A percentile compares a stretch with the other conserved stretches of the same genome.
Evolutionary conservation across 345 rosid genomes (phyloP).

Genomic region (Hibiscus tridactylites): DNA sequence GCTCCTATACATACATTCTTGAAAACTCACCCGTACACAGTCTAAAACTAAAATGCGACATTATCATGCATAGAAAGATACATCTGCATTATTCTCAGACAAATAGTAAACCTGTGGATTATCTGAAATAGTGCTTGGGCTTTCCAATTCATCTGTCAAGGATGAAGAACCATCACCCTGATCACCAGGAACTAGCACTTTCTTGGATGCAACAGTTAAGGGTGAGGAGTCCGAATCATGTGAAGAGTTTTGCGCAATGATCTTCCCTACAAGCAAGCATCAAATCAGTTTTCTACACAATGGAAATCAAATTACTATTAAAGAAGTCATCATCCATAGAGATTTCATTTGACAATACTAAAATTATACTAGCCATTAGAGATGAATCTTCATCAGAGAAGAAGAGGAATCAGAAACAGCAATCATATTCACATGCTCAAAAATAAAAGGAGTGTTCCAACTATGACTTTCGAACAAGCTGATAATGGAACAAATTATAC

Average conservation of each 20-base stretch:
- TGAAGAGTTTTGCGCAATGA: constrained; percentile 50
- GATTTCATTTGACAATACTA: background rate
- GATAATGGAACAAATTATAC: background rate
- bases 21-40: background rate
- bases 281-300: constrained; percentile 19
- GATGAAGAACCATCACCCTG: constrained; percentile 37
- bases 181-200: constrained; percentile 56
- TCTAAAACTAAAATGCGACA: background rate
- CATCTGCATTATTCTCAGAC: background rate
- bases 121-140: constrained; percentile 28
- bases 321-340: background rate
- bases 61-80: background rate
- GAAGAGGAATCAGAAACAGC: constrained; percentile 4
- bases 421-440: background rate
- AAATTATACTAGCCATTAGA: background rate
- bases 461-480: background rate
- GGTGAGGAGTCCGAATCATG: constrained; percentile 55
- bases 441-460: background rate
- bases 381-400: background rate
- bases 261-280: constrained; percentile 63
- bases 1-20: background rate
- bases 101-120: constrained; percentile 45
- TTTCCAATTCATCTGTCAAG: constrained; percentile 36
- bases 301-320: background rate
- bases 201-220: constrained; percentile 44